Evolutionary conservation across 495 filamentous ascomycete species (phyloP), one percentile per base, ranked within the genome.

Genomic region (Xanthoparmelia taractica): DNA sequence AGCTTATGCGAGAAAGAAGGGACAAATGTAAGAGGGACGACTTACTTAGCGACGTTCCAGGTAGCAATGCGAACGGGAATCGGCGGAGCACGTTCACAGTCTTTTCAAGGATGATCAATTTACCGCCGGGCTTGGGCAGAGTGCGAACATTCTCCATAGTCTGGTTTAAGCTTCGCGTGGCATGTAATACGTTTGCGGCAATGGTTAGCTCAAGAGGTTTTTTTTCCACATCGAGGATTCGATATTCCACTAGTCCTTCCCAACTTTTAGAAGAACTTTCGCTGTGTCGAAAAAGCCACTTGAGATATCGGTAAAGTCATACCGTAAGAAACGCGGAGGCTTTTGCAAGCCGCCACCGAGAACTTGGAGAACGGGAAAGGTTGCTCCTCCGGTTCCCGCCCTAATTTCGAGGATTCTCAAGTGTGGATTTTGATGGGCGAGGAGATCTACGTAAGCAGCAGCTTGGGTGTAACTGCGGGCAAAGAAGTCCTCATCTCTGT

Each of bases 241-340:
- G 25, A 60, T 65, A 59, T 4, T 50, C 27, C 11, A 67, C 57
- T 8, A 45, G 23, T 57, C 59, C 17, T 25, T 33, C 36, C 29
- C 18, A 67, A 73, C 7, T 60, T 37, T 20, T 71, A n/a, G n/a
- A n/a, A n/a, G n/a, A n/a, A n/a, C 66, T 20, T 64, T 60, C 0
- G 73, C 74, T 20, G 58, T 61, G 31, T 74, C 71, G 31, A 80
- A 77, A 61, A 76, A 77, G 0, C 66, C 68, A 11, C 69, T 60
- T 0, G 76, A 77, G 4, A 79, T 71, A 38, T 80, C 78, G 11
- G 78, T 79, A 54, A 72, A 77, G 8, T 69, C 33, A 29, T 63
- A 68, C 7, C 25, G 34, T 18, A 36, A 29, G 33, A 59, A 59
- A 7, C 34, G 43, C 2, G 43, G 33, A n/a, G n/a, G 4, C 25